Conservation (phyloP, 257 asterid species). For the Fraxinus cuspidata region DNA sequence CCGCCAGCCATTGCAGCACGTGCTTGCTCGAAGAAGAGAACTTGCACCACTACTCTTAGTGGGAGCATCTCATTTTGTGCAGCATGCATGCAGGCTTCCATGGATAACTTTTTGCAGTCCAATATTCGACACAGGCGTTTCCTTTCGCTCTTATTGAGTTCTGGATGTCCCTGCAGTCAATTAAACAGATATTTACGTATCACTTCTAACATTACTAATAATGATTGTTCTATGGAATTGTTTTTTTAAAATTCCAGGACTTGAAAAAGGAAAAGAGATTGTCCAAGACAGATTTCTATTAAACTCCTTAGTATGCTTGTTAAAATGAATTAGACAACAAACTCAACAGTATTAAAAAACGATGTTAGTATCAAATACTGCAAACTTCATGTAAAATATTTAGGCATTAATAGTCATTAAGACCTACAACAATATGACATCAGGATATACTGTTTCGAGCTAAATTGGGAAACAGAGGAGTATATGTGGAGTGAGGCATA, state of each 20-base stretch:
- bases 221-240: no score
- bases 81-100: constrained; percentile 84
- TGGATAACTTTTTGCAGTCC: constrained; percentile 77
- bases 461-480: no score
- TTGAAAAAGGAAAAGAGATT: neutral
- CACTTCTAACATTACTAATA: no score
- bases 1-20: constrained; percentile 67
- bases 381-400: neutral
- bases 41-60: constrained; percentile 80
- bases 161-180: constrained; percentile 67
- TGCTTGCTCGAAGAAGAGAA: constrained; percentile 88
- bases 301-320: neutral
- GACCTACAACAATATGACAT: no score
- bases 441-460: neutral
- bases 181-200: no score
- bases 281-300: neutral
- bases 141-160: constrained; percentile 71
- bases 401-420: no score
- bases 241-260: no score
- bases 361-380: neutral
- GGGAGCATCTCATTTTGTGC: constrained; percentile 93
- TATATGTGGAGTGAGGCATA: no score
- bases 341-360: neutral
- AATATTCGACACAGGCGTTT: constrained; percentile 66
- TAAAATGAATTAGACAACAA: neutral